Evolutionary conservation across 2,329 filamentous ascomycete genomes (phyloP).

Genomic region (Paraphoma sp.): DNA sequence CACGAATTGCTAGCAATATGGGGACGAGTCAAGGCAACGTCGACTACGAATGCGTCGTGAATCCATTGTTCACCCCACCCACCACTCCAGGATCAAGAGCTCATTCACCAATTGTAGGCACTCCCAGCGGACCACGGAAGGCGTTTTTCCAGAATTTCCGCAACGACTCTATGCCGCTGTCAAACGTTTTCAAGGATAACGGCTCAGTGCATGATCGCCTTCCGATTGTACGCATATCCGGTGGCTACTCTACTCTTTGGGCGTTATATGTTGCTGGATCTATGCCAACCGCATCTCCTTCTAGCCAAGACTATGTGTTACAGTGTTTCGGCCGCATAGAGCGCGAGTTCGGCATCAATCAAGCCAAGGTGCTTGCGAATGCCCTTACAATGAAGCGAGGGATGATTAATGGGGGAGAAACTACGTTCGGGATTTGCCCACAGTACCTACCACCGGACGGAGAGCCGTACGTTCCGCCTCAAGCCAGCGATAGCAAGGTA

Average conservation of each 20-base stretch:
- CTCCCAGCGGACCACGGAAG: not conserved
- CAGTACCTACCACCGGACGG: conserved; percentile 17
- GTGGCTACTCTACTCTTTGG: conserved; percentile 41
- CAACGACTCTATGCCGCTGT: not conserved
- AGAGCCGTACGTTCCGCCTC: not conserved
- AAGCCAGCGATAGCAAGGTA: not conserved
- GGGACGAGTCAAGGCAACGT: not conserved
- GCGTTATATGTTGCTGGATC: conserved; percentile 40
- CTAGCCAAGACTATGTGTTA: conserved; percentile 32
- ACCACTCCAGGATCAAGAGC: conserved; percentile 1
- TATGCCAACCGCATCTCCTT: conserved; percentile 30
- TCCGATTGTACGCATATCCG: conserved; percentile 39
- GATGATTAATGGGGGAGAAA: conserved; percentile 8
- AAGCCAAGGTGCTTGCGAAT: conserved; percentile 36
- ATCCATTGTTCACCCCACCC: not conserved
- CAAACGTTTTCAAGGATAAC: conserved; percentile 1
- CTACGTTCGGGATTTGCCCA: conserved; percentile 13
- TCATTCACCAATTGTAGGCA: not conserved
- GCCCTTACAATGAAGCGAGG: conserved; percentile 29
- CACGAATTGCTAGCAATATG: not conserved
- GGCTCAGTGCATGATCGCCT: conserved; percentile 22
- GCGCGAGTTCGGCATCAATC: conserved; percentile 47
- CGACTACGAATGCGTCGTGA: not conserved
- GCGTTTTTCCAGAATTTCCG: conserved; percentile 32
- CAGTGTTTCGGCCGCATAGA: conserved; percentile 68